Evolutionary conservation across 1,139 yeast species (phyloP).

Genomic region (Candida dubliniensis): DNA sequence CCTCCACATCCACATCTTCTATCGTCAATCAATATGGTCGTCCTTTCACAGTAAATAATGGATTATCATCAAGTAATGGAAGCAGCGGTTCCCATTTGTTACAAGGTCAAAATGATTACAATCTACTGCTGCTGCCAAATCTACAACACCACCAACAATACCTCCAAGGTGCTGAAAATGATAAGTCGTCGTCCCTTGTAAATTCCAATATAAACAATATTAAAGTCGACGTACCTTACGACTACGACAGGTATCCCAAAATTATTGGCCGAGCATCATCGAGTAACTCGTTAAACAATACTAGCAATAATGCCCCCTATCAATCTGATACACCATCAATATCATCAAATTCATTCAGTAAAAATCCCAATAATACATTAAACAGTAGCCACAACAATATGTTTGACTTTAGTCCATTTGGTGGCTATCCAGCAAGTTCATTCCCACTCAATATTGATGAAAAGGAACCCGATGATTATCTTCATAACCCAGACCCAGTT

Average conservation of each 20-base stretch:
- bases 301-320: neutral
- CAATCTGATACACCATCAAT: neutral
- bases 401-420: constrained; percentile 71
- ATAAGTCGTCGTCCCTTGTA: neutral
- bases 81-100: constrained; percentile 1
- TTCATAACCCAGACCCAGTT: constrained; percentile 92
- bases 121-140: neutral
- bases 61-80: constrained; percentile 2
- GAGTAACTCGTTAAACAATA: constrained; percentile 1
- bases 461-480: constrained; percentile 87
- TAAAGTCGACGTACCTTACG: constrained; percentile 1
- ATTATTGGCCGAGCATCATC: neutral
- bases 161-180: neutral
- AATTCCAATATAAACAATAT: neutral
- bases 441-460: constrained; percentile 88
- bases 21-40: constrained; percentile 1
- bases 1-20: constrained; percentile 1
- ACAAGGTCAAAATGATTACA: neutral
- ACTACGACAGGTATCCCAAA: constrained; percentile 4
- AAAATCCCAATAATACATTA: neutral
- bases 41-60: constrained; percentile 1
- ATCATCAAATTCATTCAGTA: neutral
- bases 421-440: constrained; percentile 89
- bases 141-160: neutral
- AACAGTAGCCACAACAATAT: neutral